phyloP scores from a whole-genome alignment of 2,329 filamentous ascomycete genomes.

The Annulohypoxylon truncatum region DNA sequence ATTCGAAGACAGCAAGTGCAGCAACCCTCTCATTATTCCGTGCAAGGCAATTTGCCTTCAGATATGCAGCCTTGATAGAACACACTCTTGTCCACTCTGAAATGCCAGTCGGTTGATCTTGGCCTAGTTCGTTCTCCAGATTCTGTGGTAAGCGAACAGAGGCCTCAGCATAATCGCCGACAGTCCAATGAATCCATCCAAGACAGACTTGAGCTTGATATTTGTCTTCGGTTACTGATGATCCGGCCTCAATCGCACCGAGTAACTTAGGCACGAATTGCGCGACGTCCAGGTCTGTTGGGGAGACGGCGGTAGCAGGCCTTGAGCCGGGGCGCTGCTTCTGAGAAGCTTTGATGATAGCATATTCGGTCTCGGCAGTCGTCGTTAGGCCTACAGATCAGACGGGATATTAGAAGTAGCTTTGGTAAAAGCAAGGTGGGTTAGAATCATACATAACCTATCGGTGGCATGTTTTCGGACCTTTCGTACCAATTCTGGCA shows the following conservation, averaged over 20 bases:
- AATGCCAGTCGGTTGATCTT: constrained; percentile 63
- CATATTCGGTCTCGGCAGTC: constrained; percentile 75
- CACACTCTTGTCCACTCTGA: constrained; percentile 86
- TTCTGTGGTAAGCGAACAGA: constrained; percentile 71
- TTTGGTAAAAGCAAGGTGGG: constrained; percentile 21
- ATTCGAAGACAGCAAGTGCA: constrained; percentile 74
- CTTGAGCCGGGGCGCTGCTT: constrained; percentile 53
- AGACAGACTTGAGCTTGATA: constrained; percentile 87
- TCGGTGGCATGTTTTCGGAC: constrained; percentile 92
- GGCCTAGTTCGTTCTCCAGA: constrained; percentile 66
- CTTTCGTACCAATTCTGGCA: constrained; percentile 92
- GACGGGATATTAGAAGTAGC: constrained; percentile 34
- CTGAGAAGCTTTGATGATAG: constrained; percentile 68
- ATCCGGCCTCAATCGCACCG: constrained; percentile 69
- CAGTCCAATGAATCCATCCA: constrained; percentile 85
- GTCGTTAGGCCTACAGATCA: constrained; percentile 71
- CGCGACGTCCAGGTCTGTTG: constrained; percentile 59
- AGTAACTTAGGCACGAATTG: constrained; percentile 63
- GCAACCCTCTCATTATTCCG: constrained; percentile 63
- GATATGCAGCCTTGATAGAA: constrained; percentile 80
- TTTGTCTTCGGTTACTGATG: constrained; percentile 64
- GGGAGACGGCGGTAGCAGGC: constrained; percentile 56
- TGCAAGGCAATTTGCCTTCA: constrained; percentile 74
- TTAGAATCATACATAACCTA: constrained; percentile 75
- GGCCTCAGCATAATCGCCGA: constrained; percentile 75